Base-by-base conservation (phyloP, 495 filamentous ascomycete species). In the Entonaema liquescens region DNA sequence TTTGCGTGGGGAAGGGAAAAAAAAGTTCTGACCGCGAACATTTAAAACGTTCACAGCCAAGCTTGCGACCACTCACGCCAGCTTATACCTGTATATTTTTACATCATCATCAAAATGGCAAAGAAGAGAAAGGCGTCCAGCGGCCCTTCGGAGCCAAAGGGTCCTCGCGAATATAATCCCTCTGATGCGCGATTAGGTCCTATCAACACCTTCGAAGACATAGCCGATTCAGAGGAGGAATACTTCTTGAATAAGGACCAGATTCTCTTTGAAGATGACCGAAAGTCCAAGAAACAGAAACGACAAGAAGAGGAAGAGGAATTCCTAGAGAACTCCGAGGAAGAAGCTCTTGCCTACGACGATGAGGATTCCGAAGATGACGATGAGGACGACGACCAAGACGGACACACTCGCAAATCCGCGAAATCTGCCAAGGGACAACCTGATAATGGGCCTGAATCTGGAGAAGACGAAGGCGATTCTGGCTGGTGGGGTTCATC, bases 191-290 rank as follows among this genome's bases (percentile, higher is more conserved):
- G 87, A 67, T 78, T 90, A 50, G 82, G 80, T 55, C 76, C 87
- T 21, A 85, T 93, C 71, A 84, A 83, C 58, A 86, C 89, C n/a
- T 94, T 90, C 81, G 88, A 92, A 77, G 90, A 95, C 74, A 90
- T 97, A 70, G 93, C 94, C 73, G 90, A 96, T 75, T 95, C 93
- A 1, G 92, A 96, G 74, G 95, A 99, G 80, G 93, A 95, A 66
- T 97, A 97, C 79, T 90, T 92, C 72, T 80, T 92, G 40, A 88
- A 92, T 62, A 87, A 92, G 31, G 95, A 98, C 78, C 89, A 92
- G 71, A 87, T 99, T 59, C 79, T 96, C 72, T 83, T 99, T 26
- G 92, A 95, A 50, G 92, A 95, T 68, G 89, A 83, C 29, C 91
- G 91, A 29, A 88, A 90, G 28, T 87, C 90, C 47, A 97, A 95